phyloP scores from a whole-genome alignment of 345 rosid species.

The Trapa incisa region DNA sequence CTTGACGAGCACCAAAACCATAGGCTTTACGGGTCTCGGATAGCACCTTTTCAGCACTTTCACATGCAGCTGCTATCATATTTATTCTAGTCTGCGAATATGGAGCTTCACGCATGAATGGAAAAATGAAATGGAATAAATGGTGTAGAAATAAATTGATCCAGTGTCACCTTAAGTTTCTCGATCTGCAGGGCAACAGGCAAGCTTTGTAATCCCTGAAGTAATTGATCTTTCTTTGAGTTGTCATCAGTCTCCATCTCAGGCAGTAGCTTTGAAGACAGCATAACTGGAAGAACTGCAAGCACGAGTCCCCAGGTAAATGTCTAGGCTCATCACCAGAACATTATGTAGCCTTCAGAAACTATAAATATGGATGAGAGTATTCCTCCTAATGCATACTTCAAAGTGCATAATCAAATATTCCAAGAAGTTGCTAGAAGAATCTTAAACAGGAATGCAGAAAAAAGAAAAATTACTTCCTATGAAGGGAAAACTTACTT shows the following conservation, averaged over 20 bases:
- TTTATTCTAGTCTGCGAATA: constrained; percentile 58
- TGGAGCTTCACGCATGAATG: not conserved
- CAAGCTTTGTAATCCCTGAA: constrained; percentile 71
- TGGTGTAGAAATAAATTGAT: not conserved
- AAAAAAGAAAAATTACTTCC: not conserved
- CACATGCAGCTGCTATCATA: constrained; percentile 88
- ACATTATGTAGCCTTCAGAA: not conserved
- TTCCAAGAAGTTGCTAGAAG: too few species aligned
- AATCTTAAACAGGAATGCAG: not conserved
- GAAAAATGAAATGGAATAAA: not conserved
- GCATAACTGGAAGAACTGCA: constrained; percentile 89
- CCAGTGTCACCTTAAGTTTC: constrained; percentile 44
- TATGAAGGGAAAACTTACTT: constrained; percentile 22
- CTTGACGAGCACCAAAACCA: constrained; percentile 69
- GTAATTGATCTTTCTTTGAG: constrained; percentile 74
- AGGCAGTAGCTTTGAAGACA: constrained; percentile 79
- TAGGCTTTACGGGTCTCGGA: constrained; percentile 86
- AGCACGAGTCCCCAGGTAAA: constrained; percentile 3
- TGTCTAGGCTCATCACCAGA: not conserved
- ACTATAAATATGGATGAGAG: not conserved
- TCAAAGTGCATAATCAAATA: not conserved
- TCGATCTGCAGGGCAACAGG: constrained; percentile 63
- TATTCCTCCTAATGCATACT: not conserved
- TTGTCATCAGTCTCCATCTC: constrained; percentile 91
- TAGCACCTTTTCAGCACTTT: constrained; percentile 73